Conservation (phyloP, 192 early-diverging fungal species). For the Chytriomyces sp. region DNA sequence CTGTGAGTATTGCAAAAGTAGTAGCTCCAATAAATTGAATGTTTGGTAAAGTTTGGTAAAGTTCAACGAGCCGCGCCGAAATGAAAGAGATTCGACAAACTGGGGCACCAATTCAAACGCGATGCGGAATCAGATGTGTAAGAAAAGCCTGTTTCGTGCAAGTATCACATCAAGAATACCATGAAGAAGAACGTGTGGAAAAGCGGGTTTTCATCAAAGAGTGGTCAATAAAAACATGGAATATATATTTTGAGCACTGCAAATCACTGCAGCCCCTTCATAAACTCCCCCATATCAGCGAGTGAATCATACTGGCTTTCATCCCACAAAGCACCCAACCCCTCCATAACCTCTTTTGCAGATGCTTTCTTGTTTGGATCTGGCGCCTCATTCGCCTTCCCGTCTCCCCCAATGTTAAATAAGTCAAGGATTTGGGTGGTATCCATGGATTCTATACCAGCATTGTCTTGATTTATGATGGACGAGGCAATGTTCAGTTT, state of each 20-base stretch:
- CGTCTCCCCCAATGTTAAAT: slow-evolving; percentile 73
- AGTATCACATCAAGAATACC: background rate
- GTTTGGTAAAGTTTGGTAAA: slow-evolving; percentile 1
- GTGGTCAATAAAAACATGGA: no score
- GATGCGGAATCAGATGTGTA: background rate
- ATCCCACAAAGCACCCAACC: slow-evolving; percentile 87
- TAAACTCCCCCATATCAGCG: slow-evolving; percentile 28
- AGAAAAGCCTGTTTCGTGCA: background rate
- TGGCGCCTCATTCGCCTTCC: slow-evolving; percentile 28
- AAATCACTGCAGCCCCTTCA: slow-evolving; percentile 15
- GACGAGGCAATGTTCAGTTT: slow-evolving; percentile 97
- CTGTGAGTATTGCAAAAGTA: no score
- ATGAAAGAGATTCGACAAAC: background rate
- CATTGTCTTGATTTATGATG: slow-evolving; percentile 95
- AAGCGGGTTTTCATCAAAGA: background rate
- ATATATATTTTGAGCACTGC: no score
- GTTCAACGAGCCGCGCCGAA: background rate
- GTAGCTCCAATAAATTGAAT: background rate
- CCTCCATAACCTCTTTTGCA: slow-evolving; percentile 74
- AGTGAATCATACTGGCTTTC: slow-evolving; percentile 68
- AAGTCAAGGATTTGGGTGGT: slow-evolving; percentile 94
- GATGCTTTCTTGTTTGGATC: slow-evolving; percentile 61
- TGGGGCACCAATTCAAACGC: background rate
- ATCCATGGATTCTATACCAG: slow-evolving; percentile 92
- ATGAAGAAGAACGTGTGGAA: background rate